Percentiles rank a stretch among this genome's conserved stretches.
Conservation (phyloP, 2,329 filamentous ascomycete genomes). For the Colletotrichum eremochloae region DNA sequence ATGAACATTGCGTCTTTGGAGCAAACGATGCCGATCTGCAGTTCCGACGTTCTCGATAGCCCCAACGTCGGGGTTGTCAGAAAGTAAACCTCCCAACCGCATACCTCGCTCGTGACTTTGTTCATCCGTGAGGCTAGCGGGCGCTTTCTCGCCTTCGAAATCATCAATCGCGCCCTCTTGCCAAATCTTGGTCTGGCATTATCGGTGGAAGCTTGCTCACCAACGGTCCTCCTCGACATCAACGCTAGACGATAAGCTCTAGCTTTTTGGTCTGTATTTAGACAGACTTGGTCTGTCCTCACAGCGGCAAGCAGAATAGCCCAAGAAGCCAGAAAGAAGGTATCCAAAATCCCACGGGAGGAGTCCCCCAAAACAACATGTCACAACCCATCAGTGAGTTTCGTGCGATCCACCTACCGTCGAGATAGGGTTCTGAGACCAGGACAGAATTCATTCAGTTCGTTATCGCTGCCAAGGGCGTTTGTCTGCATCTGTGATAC, state of each 20-base stretch:
- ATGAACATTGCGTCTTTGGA: constrained; percentile 7
- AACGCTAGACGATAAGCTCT: constrained; percentile 11
- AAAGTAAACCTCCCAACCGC: constrained; percentile 53
- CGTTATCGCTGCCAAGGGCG: constrained; percentile 8
- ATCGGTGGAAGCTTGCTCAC: not conserved
- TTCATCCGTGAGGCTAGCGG: constrained; percentile 25
- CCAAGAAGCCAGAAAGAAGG: constrained; percentile 1
- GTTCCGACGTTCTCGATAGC: constrained; percentile 54
- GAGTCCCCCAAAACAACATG: constrained; percentile 22
- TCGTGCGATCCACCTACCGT: not conserved
- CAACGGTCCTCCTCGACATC: not conserved
- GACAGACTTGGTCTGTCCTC: not conserved
- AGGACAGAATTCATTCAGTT: constrained; percentile 5
- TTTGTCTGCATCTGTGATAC: constrained; percentile 18
- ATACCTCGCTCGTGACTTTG: constrained; percentile 46
- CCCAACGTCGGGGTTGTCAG: constrained; percentile 65
- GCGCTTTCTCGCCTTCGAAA: not conserved
- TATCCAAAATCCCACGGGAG: not conserved
- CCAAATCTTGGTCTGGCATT: not conserved
- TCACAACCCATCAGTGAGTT: constrained; percentile 21
- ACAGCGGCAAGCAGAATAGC: not conserved
- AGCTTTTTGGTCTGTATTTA: not conserved
- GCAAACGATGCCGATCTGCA: constrained; percentile 44
- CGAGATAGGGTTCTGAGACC: not conserved
- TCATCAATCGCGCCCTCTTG: not conserved